phyloP scores from a whole-genome alignment of 371 early-diverging fungal species.

The Entomophthora muscae region DNA sequence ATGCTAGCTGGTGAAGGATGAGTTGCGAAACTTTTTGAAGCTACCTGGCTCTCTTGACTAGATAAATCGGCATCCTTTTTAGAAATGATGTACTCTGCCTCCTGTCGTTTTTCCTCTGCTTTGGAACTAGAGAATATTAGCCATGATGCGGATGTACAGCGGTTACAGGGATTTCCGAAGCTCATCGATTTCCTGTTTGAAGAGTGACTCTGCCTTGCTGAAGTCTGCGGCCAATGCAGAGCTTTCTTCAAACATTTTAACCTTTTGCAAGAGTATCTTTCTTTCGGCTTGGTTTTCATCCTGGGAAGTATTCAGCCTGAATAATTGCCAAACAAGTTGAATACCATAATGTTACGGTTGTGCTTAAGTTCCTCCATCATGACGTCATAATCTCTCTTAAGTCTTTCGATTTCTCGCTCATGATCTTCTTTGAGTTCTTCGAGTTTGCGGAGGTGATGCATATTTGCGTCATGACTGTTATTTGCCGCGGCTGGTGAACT shows the following conservation, averaged over 20 bases:
- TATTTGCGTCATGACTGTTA: background rate
- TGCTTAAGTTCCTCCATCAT: background rate
- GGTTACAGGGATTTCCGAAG: constrained; percentile 66
- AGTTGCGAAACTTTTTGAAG: background rate
- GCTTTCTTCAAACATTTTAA: constrained; percentile 48
- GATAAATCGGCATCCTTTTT: constrained; percentile 35
- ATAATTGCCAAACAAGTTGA: too few species aligned
- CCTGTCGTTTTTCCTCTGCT: constrained; percentile 57
- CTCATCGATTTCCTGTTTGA: constrained; percentile 71
- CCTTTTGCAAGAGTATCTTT: constrained; percentile 35
- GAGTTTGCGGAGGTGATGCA: background rate
- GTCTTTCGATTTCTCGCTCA: background rate
- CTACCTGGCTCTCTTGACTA: constrained; percentile 42
- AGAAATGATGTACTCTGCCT: constrained; percentile 40
- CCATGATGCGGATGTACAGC: background rate
- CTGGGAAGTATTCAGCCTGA: too few species aligned
- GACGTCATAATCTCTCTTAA: background rate
- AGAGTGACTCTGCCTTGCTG: constrained; percentile 65
- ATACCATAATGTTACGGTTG: background rate
- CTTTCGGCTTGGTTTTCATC: constrained; percentile 44
- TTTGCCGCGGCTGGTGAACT: background rate
- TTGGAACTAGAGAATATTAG: background rate
- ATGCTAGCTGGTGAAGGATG: constrained; percentile 25
- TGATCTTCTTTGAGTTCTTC: background rate
- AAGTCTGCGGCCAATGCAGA: constrained; percentile 48